These are phyloP conservation scores for Puccinellia tenuiflora DNA, from an alignment of 176 grass and related monocot genomes.

Conservation along the genomic window DNA sequence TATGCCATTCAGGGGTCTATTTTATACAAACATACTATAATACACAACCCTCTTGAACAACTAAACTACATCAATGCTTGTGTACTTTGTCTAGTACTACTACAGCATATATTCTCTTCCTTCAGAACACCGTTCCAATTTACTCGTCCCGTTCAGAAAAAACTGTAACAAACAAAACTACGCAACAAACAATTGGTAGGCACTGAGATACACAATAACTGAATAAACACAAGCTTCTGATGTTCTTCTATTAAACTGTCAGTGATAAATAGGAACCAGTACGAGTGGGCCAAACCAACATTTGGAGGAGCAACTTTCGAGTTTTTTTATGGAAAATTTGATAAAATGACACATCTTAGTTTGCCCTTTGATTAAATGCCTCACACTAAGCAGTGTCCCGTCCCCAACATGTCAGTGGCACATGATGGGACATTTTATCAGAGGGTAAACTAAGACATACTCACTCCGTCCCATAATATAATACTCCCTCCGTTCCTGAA, in stretches of 20 bases:
- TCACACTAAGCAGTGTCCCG: not conserved
- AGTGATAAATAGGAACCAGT: not conserved
- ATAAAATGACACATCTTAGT: not conserved
- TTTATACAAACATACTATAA: not conserved
- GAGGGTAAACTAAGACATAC: not conserved
- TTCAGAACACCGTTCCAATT: not conserved
- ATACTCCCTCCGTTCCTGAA: too few species aligned
- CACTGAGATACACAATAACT: not conserved
- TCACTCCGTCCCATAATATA: too few species aligned
- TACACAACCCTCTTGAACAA: not conserved
- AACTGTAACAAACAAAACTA: not conserved
- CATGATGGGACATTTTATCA: not conserved
- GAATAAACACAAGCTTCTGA: not conserved
- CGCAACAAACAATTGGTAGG: not conserved
- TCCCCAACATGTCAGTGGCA: not conserved
- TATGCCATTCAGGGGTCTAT: not conserved
- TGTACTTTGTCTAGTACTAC: not conserved
- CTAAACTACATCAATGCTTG: not conserved
- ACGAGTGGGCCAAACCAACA: not conserved
- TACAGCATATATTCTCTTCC: not conserved
- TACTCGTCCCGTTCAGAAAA: not conserved
- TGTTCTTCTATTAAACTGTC: not conserved
- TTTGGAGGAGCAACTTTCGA: not conserved
- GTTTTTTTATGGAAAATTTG: not conserved
- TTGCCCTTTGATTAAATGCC: not conserved